Conservation (phyloP, 805 yeast species). For the Starmerella powellii region DNA sequence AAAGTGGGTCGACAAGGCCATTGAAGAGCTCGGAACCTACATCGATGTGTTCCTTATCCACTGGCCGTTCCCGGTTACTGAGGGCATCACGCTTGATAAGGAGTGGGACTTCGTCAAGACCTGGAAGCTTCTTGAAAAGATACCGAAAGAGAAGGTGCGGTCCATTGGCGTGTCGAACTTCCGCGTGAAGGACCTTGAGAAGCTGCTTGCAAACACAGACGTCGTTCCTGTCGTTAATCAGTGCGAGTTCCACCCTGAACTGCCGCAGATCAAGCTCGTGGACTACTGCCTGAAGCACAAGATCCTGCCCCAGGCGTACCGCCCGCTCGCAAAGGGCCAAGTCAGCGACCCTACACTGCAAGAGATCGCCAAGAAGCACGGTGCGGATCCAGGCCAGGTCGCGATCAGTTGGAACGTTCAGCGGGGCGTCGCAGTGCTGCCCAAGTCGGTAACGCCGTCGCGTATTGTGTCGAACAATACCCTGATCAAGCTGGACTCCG, state of each 20-base stretch:
- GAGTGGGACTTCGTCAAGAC: constrained; percentile 40
- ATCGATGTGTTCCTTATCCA: constrained; percentile 70
- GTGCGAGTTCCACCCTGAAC: constrained; percentile 60
- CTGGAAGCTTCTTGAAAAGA: constrained; percentile 47
- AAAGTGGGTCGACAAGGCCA: constrained; percentile 45
- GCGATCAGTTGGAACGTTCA: constrained; percentile 51
- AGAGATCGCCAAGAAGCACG: constrained; percentile 46
- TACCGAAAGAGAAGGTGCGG: constrained; percentile 39
- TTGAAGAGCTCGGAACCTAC: constrained; percentile 53
- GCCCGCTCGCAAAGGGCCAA: constrained; percentile 56
- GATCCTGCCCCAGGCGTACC: constrained; percentile 56
- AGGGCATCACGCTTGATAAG: constrained; percentile 24
- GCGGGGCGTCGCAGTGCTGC: constrained; percentile 50
- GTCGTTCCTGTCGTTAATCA: constrained; percentile 59
- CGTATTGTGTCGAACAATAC: constrained; percentile 40
- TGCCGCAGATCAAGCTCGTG: constrained; percentile 51
- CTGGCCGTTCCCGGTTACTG: constrained; percentile 49
- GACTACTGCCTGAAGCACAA: constrained; percentile 41
- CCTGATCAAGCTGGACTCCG: constrained; percentile 32
- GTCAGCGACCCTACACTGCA: constrained; percentile 38
- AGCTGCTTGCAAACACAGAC: constrained; percentile 36
- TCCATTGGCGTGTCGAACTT: constrained; percentile 68
- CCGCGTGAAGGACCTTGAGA: constrained; percentile 39
- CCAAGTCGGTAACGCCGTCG: constrained; percentile 58
- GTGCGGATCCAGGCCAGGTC: constrained; percentile 43